Evolutionary conservation across 225 moss, liverwort and hornwort species (phyloP).

Genomic region (Asterella californica): DNA sequence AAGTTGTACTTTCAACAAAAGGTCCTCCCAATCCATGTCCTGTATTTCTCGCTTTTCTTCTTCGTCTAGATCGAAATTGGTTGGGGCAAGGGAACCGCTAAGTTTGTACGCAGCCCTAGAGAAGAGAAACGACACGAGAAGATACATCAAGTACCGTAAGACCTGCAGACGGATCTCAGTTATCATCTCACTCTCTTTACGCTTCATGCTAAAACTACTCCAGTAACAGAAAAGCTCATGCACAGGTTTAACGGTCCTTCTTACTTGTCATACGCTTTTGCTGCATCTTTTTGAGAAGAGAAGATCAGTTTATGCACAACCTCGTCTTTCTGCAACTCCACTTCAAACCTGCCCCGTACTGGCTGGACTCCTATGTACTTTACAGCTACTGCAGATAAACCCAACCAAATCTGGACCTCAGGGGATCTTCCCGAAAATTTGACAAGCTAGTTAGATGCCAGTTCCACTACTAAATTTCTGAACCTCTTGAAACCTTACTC

Average conservation of each 20-base stretch:
- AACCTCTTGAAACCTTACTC: background rate
- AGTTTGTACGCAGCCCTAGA: constrained; percentile 53
- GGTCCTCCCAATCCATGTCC: constrained; percentile 50
- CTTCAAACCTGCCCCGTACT: constrained; percentile 40
- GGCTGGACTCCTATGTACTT: constrained; percentile 31
- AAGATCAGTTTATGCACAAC: constrained; percentile 32
- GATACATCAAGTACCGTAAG: background rate
- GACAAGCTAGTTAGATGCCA: background rate
- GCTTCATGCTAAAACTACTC: background rate
- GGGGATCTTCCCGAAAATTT: background rate
- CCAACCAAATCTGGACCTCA: background rate
- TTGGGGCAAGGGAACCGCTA: constrained; percentile 34
- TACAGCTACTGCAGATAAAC: constrained; percentile 1
- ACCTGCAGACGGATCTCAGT: background rate
- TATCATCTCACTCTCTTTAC: no score
- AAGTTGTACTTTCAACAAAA: constrained; percentile 50
- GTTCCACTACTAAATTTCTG: background rate
- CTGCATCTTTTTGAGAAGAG: constrained; percentile 43
- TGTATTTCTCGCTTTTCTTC: constrained; percentile 43
- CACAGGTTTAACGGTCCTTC: background rate
- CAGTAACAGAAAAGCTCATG: no score
- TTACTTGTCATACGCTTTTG: constrained; percentile 62
- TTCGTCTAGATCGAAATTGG: constrained; percentile 50
- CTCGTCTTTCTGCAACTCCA: constrained; percentile 24
- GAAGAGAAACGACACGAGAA: background rate